Evolutionary conservation across 768 basidiomycete genomes (phyloP).

Genomic region (Leccinum truebloodii): DNA sequence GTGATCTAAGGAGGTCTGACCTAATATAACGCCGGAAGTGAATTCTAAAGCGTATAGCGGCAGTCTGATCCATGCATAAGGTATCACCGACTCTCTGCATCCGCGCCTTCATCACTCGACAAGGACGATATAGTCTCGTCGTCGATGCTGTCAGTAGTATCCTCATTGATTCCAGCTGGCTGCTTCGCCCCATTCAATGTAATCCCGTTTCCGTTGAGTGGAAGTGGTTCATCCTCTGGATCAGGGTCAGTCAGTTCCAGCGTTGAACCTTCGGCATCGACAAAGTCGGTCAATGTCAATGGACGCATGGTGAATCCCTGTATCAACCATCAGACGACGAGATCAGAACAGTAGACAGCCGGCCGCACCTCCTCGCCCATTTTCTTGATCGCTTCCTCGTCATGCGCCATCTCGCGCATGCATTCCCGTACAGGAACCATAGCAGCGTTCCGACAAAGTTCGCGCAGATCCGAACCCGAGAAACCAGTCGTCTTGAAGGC

Average conservation of each 20-base stretch:
- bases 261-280: conserved; percentile 38
- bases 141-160: not conserved
- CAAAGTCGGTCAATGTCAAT: conserved; percentile 70
- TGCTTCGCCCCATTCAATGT: conserved; percentile 1
- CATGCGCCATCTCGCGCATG: conserved; percentile 53
- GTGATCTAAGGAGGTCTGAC: conserved; percentile 8
- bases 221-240: conserved; percentile 30
- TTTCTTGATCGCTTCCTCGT: conserved; percentile 50
- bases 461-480: conserved; percentile 90
- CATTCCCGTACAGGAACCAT: conserved; percentile 91
- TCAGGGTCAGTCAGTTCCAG: conserved; percentile 27
- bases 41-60: conserved; percentile 10
- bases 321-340: not conserved
- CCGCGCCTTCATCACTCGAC: conserved; percentile 2
- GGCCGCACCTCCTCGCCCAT: conserved; percentile 43
- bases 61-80: not conserved
- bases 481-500: conserved; percentile 70
- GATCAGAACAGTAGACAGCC: not conserved
- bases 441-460: conserved; percentile 90
- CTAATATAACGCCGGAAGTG: conserved; percentile 8
- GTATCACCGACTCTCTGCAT: conserved; percentile 10
- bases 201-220: not conserved
- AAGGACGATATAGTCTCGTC: not conserved
- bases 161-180: conserved; percentile 6
- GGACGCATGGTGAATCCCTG: conserved; percentile 82